These are phyloP conservation scores for Yamadazyma oceani DNA, from an alignment of 1,139 yeast species.

Conservation along the genomic window DNA sequence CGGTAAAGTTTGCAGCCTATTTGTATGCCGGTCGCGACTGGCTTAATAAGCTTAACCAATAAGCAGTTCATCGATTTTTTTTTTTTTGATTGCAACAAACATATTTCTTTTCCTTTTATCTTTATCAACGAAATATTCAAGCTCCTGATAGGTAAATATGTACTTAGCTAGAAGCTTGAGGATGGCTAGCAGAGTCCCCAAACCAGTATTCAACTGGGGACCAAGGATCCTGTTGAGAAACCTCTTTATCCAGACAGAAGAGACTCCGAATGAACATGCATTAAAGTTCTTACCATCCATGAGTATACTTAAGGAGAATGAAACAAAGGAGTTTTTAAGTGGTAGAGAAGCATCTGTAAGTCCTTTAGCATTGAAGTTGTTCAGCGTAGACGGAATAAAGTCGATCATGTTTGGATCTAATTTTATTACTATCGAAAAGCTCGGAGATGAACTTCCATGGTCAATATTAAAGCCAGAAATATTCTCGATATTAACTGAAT, in stretches of 20 bases:
- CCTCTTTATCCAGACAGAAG: slow-evolving; percentile 41
- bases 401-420: slow-evolving; percentile 56
- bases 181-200: slow-evolving; percentile 1
- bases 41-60: too few relatives aligned
- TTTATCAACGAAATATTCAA: too few relatives aligned
- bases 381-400: slow-evolving; percentile 51
- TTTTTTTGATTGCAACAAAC: too few relatives aligned
- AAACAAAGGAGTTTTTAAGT: slow-evolving; percentile 53
- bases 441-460: slow-evolving; percentile 58
- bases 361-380: slow-evolving; percentile 54
- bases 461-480: slow-evolving; percentile 83
- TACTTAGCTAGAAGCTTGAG: slow-evolving; percentile 11
- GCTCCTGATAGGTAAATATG: too few relatives aligned
- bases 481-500: slow-evolving; percentile 80
- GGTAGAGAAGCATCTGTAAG: slow-evolving; percentile 58
- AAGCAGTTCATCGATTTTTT: too few relatives aligned
- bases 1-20: too few relatives aligned
- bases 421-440: slow-evolving; percentile 84
- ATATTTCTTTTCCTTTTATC: slow-evolving; percentile 1
- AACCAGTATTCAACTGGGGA: neutral
- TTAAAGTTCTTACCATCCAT: slow-evolving; percentile 48
- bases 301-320: slow-evolving; percentile 42
- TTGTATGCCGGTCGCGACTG: too few relatives aligned
- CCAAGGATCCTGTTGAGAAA: slow-evolving; percentile 16
- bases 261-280: slow-evolving; percentile 51